These are phyloP conservation scores for Recurvomyces mirabilis DNA, from an alignment of 495 filamentous ascomycete species.

Conservation along the genomic window DNA sequence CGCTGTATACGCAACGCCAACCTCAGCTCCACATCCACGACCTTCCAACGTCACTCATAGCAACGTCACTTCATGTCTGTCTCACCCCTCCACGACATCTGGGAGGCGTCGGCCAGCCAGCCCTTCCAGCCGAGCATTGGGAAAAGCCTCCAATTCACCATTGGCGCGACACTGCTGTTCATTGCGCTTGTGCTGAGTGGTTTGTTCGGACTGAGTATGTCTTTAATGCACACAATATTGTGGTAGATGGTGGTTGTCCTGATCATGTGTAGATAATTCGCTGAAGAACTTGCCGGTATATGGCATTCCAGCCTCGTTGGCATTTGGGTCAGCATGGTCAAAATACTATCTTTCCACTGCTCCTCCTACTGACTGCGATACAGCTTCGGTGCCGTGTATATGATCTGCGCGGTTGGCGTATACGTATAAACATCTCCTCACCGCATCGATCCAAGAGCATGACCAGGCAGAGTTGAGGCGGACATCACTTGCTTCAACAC, in stretches of 20 bases:
- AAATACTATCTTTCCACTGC: background rate
- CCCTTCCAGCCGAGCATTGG: slow-evolving; percentile 71
- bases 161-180: slow-evolving; percentile 68
- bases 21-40: background rate
- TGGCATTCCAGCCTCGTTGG: slow-evolving; percentile 76
- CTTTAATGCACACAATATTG: too few relatives aligned
- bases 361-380: background rate
- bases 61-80: slow-evolving; percentile 27
- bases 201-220: slow-evolving; percentile 74
- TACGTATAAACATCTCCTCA: slow-evolving; percentile 61
- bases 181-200: slow-evolving; percentile 52
- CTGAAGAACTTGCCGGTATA: slow-evolving; percentile 62
- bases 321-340: slow-evolving; percentile 62
- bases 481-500: slow-evolving; percentile 2
- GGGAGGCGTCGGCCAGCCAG: slow-evolving; percentile 74
- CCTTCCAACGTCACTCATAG: background rate
- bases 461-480: background rate
- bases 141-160: slow-evolving; percentile 72
- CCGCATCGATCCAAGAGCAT: background rate
- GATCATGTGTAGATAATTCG: slow-evolving; percentile 61
- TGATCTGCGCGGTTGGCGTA: slow-evolving; percentile 96
- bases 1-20: too few relatives aligned
- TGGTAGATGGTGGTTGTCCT: too few relatives aligned
- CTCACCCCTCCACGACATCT: slow-evolving; percentile 72
- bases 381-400: slow-evolving; percentile 91